Base-by-base conservation (phyloP, 805 yeast species). In the Kluyveromyces starmeri region DNA sequence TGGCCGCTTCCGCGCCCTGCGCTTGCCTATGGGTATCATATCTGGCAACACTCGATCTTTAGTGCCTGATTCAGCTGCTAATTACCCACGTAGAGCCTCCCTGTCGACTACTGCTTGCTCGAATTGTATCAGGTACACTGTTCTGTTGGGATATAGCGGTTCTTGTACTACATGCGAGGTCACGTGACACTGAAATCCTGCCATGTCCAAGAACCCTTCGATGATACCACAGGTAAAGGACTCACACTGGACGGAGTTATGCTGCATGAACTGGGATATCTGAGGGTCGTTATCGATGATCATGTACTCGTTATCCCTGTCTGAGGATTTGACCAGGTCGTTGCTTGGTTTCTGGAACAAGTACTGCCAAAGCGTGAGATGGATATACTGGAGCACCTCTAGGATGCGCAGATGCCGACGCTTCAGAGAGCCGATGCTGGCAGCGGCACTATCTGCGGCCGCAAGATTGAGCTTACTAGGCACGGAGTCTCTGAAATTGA, bases 201-300 rank as follows among this genome's bases (percentile, higher is more conserved):
- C 67, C 5, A 77, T 66, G 44, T 79, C 83, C 41, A 85, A 63
- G 2, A 84, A 78, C 1, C 94, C 94, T 51, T 83, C 89, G 18
- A 85, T 68, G n/a, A 85, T 69, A 1, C 96, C 96, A 8, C 94
- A 94, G 2, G 78, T 71, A 50, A 81, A 83, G 4, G 89, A 84
- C 12, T 83, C 79, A 54, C 94, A 82, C n/a, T 82, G 76, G 50
- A 75, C 72, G 41, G 81, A 88, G 42, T 71, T 71, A 1, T 92
- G 86, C 3, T 78, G 73, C 8, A 84, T 73, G 50, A 69, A 85
- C 46, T 71, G 73, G 14, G 83, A 67, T 20, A 84, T 60, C 31
- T 77, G 46, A 2, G 95, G 95, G 14, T 65, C 57, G 46, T 78
- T 74, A 52, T 85, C 96, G 19, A 78, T 74, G 34, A 86, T 81